Evolutionary conservation across 352 stramenopile species (phyloP), one percentile per base, ranked within the genome.

Genomic region (Peronospora belbahrii): DNA sequence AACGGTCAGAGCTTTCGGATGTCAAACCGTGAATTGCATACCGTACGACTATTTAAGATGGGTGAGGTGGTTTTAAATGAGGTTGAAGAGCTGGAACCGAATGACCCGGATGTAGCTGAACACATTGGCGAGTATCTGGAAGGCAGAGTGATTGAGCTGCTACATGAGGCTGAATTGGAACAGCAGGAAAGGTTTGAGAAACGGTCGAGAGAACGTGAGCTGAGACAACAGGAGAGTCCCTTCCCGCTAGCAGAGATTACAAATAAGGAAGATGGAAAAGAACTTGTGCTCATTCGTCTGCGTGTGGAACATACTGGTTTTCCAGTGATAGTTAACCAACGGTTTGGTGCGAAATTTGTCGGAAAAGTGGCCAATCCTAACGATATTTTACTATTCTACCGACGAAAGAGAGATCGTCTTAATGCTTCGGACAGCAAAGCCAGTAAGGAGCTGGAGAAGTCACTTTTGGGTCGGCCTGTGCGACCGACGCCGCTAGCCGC

Each of bases 21-120:
- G 51, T 76, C 53, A 3, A 78, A 80, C 4, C 73, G 85, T 11
- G 75, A 79, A 11, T 63, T 98, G 20, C 80, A 82, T 35, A 91
- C 84, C 24, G 93, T 98, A 7, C 83, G 95, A 13, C 86, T 85
- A 6, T 98, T 98, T 70, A 88, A 91, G 41, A 87, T 97, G 56
- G 79, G 69, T 9, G 89, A 98, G 30, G 60, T 99, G 17, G 62
- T 74, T 39, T 64, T 97, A 2, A 74, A 48, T n/a, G 80, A 94
- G 36, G 55, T 97, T 36, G 77, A 88, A 22, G 70, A 83, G 15
- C 57, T 98, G 2, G 88, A 98, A 61, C 82, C 87, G 14, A 87
- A 97, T 41, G 88, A 97, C 58, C 83, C 86, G 3, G 69, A 94
- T 41, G 74, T 90, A 17, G 60, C 70, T 3, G 74, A 86, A 9